phyloP scores from a whole-genome alignment of 768 basidiomycete species.

The Tricholoma matsutake region DNA sequence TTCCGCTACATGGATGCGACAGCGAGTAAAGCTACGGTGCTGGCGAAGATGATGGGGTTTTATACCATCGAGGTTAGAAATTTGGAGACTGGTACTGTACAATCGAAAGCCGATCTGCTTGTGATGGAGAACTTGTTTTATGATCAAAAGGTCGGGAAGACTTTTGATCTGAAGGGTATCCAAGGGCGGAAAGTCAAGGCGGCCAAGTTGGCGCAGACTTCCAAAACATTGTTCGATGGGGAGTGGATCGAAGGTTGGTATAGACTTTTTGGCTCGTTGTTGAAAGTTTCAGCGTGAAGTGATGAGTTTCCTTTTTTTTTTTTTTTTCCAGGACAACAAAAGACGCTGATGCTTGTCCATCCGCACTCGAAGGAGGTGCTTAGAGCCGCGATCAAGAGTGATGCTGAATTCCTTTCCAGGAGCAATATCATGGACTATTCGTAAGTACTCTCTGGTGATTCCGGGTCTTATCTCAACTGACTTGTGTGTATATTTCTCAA shows the following conservation, averaged over 20 bases:
- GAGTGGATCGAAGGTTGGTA: conserved; percentile 79
- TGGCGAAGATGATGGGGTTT: conserved; percentile 81
- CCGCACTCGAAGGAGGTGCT: conserved; percentile 75
- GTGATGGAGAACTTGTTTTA: conserved; percentile 89
- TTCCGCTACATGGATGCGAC: conserved; percentile 77
- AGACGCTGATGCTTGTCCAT: conserved; percentile 58
- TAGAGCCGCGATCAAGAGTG: conserved; percentile 61
- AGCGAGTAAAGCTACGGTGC: conserved; percentile 59
- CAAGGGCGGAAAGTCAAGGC: conserved; percentile 70
- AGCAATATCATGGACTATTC: conserved; percentile 90
- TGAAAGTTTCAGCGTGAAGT: background rate
- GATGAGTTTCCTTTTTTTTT: background rate
- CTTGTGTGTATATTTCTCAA: conserved; percentile 17
- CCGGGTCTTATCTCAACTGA: background rate
- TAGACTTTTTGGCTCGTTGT: background rate
- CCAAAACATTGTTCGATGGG: conserved; percentile 71
- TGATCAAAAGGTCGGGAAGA: conserved; percentile 59
- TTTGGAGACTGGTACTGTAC: conserved; percentile 59
- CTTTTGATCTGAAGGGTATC: conserved; percentile 84
- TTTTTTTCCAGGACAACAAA: conserved; percentile 52
- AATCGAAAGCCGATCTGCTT: conserved; percentile 70
- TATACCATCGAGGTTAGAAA: conserved; percentile 78
- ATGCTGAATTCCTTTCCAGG: conserved; percentile 69
- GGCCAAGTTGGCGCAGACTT: conserved; percentile 30
- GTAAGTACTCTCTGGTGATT: conserved; percentile 35